phyloP scores from a whole-genome alignment of 2,329 filamentous ascomycete genomes.

The Uncinocarpus reesii region DNA sequence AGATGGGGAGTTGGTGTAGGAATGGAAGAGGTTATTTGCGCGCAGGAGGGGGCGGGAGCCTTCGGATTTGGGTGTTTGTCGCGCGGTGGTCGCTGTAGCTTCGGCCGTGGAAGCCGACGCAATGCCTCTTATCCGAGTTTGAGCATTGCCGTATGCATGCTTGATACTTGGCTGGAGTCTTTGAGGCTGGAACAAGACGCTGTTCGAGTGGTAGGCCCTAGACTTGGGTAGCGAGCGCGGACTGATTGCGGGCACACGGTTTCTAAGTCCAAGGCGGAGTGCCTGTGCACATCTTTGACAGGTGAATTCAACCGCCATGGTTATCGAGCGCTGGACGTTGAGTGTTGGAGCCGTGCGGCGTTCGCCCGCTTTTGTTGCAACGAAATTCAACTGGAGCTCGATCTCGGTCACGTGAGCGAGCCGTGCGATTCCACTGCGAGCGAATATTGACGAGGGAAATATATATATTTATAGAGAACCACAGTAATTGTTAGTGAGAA shows the following conservation, averaged over 20 bases:
- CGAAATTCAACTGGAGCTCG: not conserved
- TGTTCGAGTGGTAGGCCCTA: conserved; percentile 10
- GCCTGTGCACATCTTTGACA: conserved; percentile 33
- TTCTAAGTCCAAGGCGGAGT: conserved; percentile 25
- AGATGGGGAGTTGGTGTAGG: conserved; percentile 79
- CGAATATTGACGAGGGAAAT: no score
- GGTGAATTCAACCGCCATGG: conserved; percentile 34
- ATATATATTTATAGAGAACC: not conserved
- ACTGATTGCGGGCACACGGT: conserved; percentile 20
- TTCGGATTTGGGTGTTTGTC: conserved; percentile 7
- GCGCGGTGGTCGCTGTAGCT: not conserved
- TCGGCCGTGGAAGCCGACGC: conserved; percentile 11
- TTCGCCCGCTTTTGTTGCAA: conserved; percentile 5
- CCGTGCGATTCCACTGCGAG: no score
- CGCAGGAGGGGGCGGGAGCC: conserved; percentile 40
- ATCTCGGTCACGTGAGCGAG: not conserved
- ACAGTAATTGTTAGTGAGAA: no score
- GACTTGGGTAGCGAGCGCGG: conserved; percentile 13
- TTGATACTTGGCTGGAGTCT: conserved; percentile 18
- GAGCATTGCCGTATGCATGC: conserved; percentile 9
- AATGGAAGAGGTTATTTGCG: conserved; percentile 82
- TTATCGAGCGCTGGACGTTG: not conserved
- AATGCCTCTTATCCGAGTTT: conserved; percentile 18
- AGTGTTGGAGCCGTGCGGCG: not conserved
- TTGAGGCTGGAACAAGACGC: conserved; percentile 24